Base-by-base conservation (phyloP, 768 basidiomycete genomes). In the Tylopilus felleus region DNA sequence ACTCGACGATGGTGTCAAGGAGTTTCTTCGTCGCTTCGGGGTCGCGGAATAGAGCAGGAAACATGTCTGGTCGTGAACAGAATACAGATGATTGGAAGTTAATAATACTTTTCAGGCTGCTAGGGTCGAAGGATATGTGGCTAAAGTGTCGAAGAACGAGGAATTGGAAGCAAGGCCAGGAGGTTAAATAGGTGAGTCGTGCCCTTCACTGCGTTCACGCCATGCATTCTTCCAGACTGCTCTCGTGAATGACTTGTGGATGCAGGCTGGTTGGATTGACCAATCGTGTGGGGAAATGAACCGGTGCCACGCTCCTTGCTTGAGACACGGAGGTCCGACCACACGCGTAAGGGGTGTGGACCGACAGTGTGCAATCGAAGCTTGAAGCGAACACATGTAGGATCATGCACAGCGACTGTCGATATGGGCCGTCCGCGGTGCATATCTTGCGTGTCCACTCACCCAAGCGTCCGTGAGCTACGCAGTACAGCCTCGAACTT, bases 41-140 rank as follows among this genome's bases (percentile, higher is more conserved):
- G 62, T 89, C 85, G 57, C 81, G 79, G 60, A 87, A 79, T 61
- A 89, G 78, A 55, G 70, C 64, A 40, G 80, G 76, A 46, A 74
- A 58, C 71, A 77, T 78, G 71, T 83, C 50, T 77, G 76, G 66
- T 80, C 74, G 70, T 78, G 74, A 43, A 79, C 68, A 49, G 74
- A 67, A 65, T 76, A 77, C n/a, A 52, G 60, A 44, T 55, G n/a
- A n/a, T n/a, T n/a, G n/a, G n/a, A n/a, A n/a, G n/a, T n/a, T n/a
- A 64, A 59, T 46, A 57, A 58, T 59, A 57, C 54, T 67, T 64
- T 67, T 61, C 53, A 59, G 56, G 55, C 55, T 69, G 60, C 61
- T 57, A 61, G 64, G 59, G 43, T 68, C 67, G 57, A 71, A 68
- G 61, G 60, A 71, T 61, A 71, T 55, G 56, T 70, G 39, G 64